Percentiles rank a stretch among this genome's conserved stretches.
These are phyloP conservation scores for Aethionema arabicum DNA, from an alignment of 345 rosid genomes.

Conservation along the genomic window DNA sequence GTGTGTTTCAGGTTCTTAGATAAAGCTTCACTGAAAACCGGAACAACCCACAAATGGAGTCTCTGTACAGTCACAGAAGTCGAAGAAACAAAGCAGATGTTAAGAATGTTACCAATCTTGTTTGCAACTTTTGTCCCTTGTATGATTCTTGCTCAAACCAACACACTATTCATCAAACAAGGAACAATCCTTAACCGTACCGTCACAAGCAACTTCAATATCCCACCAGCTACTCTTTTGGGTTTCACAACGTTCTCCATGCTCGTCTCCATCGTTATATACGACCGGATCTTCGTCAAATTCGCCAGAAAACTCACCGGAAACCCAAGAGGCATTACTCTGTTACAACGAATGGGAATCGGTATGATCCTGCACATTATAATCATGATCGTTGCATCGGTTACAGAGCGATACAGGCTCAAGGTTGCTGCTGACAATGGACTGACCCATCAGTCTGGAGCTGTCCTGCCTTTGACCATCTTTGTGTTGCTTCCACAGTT, in stretches of 20 bases:
- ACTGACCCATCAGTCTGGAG: conserved; percentile 45
- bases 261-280: conserved; percentile 60
- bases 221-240: conserved; percentile 64
- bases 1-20: conserved; percentile 50
- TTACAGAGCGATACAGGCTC: conserved; percentile 53
- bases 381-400: conserved; percentile 62
- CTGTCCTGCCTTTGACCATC: conserved; percentile 54
- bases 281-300: conserved; percentile 56
- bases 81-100: conserved; percentile 88
- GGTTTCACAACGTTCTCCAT: conserved; percentile 66
- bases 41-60: conserved; percentile 48
- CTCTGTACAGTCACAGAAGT: conserved; percentile 76
- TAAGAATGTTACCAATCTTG: conserved; percentile 70
- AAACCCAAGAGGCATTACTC: conserved; percentile 75
- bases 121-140: conserved; percentile 57
- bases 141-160: conserved; percentile 44
- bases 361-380: conserved; percentile 57
- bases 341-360: conserved; percentile 78
- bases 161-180: conserved; percentile 72
- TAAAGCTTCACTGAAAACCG: conserved; percentile 62
- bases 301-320: conserved; percentile 45
- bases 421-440: conserved; percentile 53
- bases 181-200: conserved; percentile 54
- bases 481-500: conserved; percentile 79
- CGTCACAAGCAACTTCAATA: conserved; percentile 57